These are phyloP conservation scores for Xylaria hypoxylon DNA, from an alignment of 2,329 filamentous ascomycete genomes.

Conservation along the genomic window DNA sequence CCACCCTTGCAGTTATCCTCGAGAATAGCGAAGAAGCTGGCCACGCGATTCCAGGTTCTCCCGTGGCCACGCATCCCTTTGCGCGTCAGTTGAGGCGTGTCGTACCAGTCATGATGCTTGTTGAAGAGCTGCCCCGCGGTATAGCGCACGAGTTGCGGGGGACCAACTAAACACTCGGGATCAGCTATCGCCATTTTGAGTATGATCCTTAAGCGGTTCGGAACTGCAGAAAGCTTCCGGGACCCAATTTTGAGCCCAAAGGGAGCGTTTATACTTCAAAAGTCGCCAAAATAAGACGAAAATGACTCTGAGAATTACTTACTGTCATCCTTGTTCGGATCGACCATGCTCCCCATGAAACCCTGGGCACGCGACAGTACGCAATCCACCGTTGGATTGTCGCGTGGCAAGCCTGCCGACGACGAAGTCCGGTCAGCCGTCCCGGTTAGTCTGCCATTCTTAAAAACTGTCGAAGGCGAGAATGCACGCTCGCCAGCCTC, in stretches of 20 bases:
- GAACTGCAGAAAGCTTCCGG: background rate
- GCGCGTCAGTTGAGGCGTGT: slow-evolving; percentile 42
- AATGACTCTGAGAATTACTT: background rate
- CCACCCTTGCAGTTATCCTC: slow-evolving; percentile 56
- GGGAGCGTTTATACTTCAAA: background rate
- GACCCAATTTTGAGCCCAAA: background rate
- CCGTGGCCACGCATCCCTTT: slow-evolving; percentile 42
- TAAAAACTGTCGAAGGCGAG: slow-evolving; percentile 54
- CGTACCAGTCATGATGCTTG: slow-evolving; percentile 58
- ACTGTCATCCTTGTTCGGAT: slow-evolving; percentile 54
- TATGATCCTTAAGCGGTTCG: background rate
- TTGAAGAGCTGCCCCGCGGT: slow-evolving; percentile 55
- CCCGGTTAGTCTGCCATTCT: slow-evolving; percentile 50
- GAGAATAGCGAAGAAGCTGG: slow-evolving; percentile 58
- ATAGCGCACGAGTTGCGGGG: slow-evolving; percentile 58
- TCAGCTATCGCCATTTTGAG: background rate
- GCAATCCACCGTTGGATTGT: slow-evolving; percentile 54
- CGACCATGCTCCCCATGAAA: slow-evolving; percentile 57
- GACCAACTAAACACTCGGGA: slow-evolving; percentile 46
- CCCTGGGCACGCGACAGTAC: slow-evolving; percentile 53
- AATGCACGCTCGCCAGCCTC: slow-evolving; percentile 52
- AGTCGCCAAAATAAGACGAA: background rate
- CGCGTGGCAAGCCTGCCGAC: slow-evolving; percentile 54
- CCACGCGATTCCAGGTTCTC: slow-evolving; percentile 53
- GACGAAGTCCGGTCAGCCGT: slow-evolving; percentile 55